Percentiles rank a stretch among this genome's conserved stretches.
Conservation (phyloP, 2,329 filamentous ascomycete genomes). For the Ceratocystis harringtonii region DNA sequence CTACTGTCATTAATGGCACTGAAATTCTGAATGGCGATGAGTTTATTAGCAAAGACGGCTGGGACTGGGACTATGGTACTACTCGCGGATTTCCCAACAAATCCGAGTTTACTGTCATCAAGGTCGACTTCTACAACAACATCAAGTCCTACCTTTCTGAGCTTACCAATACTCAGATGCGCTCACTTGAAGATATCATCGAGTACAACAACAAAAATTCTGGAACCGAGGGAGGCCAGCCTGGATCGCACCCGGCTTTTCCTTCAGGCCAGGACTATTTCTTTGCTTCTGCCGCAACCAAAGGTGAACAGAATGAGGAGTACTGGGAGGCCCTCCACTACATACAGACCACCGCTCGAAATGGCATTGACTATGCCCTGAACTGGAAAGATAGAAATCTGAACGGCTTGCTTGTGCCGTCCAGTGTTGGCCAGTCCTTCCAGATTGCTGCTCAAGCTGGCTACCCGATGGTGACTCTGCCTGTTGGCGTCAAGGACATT, state of each 20-base stretch:
- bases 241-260: constrained; percentile 45
- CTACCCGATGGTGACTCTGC: constrained; percentile 57
- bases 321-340: constrained; percentile 54
- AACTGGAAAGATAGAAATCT: constrained; percentile 26
- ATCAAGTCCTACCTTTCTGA: constrained; percentile 48
- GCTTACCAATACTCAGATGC: constrained; percentile 45
- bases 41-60: constrained; percentile 50
- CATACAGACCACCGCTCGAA: constrained; percentile 41
- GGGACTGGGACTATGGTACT: constrained; percentile 57
- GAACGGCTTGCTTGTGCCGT: constrained; percentile 51
- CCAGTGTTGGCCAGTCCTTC: constrained; percentile 51
- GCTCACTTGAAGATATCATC: constrained; percentile 49
- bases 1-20: constrained; percentile 52
- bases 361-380: constrained; percentile 57
- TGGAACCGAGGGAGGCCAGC: constrained; percentile 50
- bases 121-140: constrained; percentile 52
- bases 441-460: constrained; percentile 62
- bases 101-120: constrained; percentile 59
- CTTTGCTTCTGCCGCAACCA: constrained; percentile 44
- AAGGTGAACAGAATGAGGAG: constrained; percentile 46
- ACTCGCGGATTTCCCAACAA: constrained; percentile 51
- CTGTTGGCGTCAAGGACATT: constrained; percentile 40
- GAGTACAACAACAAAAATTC: constrained; percentile 48
- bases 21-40: constrained; percentile 49
- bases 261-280: constrained; percentile 58